Evolutionary conservation across 305 asterid species (phyloP).

Genomic region (Fraxinus velutina): DNA sequence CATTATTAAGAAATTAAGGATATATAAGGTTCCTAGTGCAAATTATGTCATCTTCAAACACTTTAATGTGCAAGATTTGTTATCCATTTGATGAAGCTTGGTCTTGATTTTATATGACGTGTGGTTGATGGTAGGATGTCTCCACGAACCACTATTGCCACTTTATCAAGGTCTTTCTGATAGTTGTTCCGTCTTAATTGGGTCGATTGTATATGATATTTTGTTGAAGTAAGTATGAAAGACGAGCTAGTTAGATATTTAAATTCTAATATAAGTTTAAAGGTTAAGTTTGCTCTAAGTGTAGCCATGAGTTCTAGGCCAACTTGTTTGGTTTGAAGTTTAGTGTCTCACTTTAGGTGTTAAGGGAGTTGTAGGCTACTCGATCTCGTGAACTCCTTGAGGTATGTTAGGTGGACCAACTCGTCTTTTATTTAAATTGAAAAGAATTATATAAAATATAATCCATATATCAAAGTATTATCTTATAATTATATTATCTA

Average conservation of each 20-base stretch:
- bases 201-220: neutral
- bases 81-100: neutral
- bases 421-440: neutral
- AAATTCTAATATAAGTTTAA: neutral
- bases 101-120: neutral
- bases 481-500: neutral
- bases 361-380: neutral
- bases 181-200: neutral
- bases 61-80: neutral
- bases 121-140: neutral
- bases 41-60: neutral
- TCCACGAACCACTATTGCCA: neutral
- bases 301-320: neutral
- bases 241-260: neutral
- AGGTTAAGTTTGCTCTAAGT: neutral
- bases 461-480: neutral
- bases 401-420: neutral
- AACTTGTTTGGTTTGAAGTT: neutral
- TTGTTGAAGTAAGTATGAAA: neutral
- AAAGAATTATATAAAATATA: too few species aligned
- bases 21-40: neutral
- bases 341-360: neutral
- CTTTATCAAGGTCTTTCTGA: neutral
- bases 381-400: neutral
- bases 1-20: neutral